Evolutionary conservation across 192 early-diverging fungal genomes (phyloP).

Genomic region (Kappamyces sp.): DNA sequence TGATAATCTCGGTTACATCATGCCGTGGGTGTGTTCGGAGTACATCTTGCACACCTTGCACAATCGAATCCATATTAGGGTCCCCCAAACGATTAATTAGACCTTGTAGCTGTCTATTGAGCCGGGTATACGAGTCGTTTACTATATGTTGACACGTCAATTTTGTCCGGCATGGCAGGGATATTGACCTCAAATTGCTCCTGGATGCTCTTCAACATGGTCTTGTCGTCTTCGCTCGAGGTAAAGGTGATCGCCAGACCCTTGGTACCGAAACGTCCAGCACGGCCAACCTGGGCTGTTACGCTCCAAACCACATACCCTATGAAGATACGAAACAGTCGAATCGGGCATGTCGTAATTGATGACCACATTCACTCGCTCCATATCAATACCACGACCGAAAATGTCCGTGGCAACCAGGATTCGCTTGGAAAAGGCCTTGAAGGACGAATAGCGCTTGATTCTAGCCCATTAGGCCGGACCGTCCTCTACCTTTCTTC

Average conservation of each 20-base stretch:
- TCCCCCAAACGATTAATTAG: slow-evolving; percentile 84
- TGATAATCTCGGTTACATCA: slow-evolving; percentile 81
- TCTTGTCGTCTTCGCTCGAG: slow-evolving; percentile 72
- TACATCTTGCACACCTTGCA: slow-evolving; percentile 70
- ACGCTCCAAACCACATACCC: slow-evolving; percentile 43
- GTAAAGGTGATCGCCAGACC: slow-evolving; percentile 94
- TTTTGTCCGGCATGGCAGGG: slow-evolving; percentile 74
- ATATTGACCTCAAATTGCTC: slow-evolving; percentile 95
- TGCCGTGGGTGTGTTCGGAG: slow-evolving; percentile 63
- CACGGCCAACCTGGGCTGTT: slow-evolving; percentile 72
- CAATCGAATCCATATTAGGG: slow-evolving; percentile 84
- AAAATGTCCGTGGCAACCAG: slow-evolving; percentile 98
- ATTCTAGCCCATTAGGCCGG: slow-evolving; percentile 47
- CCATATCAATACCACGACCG: slow-evolving; percentile 97
- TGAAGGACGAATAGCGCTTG: slow-evolving; percentile 87
- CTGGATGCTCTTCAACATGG: slow-evolving; percentile 77
- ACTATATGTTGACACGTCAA: slow-evolving; percentile 82
- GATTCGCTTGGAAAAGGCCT: slow-evolving; percentile 89
- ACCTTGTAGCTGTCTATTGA: slow-evolving; percentile 80
- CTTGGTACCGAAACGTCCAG: slow-evolving; percentile 99
- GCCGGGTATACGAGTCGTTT: slow-evolving; percentile 64
- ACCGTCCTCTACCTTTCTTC: slow-evolving; percentile 62
- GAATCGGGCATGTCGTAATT: slow-evolving; percentile 96
- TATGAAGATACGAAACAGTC: slow-evolving; percentile 88
- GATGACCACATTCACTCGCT: slow-evolving; percentile 98